Conservation (phyloP, 371 early-diverging fungal genomes). For the Mucor racemosus region DNA sequence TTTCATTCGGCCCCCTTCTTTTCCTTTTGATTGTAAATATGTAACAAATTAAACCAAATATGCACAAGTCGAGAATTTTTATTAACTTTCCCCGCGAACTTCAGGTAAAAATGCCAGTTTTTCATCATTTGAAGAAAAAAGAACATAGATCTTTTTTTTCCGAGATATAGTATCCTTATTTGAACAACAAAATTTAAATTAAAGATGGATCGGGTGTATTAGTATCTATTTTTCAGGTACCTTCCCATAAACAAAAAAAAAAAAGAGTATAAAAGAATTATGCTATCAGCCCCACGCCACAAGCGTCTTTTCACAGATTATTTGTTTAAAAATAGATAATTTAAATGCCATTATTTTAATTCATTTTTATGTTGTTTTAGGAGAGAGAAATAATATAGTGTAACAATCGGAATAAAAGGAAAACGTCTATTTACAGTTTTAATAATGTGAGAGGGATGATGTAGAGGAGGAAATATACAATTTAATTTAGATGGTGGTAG, state of each 20-base stretch:
- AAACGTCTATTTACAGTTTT: conserved; percentile 1
- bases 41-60: not conserved
- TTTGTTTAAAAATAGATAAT: not conserved
- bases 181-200: not conserved
- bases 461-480: not conserved
- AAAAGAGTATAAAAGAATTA: not conserved
- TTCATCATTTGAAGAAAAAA: not conserved
- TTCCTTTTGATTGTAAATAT: not conserved
- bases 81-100: not conserved
- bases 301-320: not conserved
- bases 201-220: not conserved
- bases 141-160: not conserved
- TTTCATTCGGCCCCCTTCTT: not conserved
- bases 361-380: not conserved
- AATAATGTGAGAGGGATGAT: not conserved
- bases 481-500: not conserved
- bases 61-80: not conserved
- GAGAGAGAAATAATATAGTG: not conserved
- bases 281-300: not conserved
- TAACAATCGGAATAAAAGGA: not conserved
- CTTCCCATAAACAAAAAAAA: not conserved
- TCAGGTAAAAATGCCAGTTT: not conserved
- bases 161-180: too few relatives aligned
- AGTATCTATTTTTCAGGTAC: not conserved
- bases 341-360: not conserved